phyloP scores from a whole-genome alignment of 345 rosid genomes.

The Pistacia vera region DNA sequence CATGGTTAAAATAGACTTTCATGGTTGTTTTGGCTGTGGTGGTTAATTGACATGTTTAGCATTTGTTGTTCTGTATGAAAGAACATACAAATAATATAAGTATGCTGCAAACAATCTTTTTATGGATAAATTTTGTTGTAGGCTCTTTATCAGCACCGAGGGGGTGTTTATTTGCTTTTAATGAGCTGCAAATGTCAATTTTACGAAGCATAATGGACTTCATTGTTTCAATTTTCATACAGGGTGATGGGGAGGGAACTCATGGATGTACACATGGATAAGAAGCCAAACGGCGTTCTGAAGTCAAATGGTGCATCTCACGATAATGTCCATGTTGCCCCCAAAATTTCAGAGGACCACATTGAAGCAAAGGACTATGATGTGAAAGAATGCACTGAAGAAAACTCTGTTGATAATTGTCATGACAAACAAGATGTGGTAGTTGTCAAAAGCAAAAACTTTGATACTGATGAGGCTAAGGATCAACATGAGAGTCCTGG shows the following conservation, averaged over 20 bases:
- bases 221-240: constrained; percentile 17
- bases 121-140: neutral
- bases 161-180: neutral
- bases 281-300: constrained; percentile 49
- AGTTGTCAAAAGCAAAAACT: constrained; percentile 40
- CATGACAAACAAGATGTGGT: constrained; percentile 41
- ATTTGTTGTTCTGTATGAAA: neutral
- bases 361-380: constrained; percentile 49
- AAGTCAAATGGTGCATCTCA: constrained; percentile 35
- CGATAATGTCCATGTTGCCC: constrained; percentile 47
- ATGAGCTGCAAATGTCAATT: constrained; percentile 3
- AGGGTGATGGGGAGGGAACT: constrained; percentile 88
- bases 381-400: constrained; percentile 55
- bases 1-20: neutral
- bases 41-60: neutral
- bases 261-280: constrained; percentile 58
- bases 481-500: constrained; percentile 35
- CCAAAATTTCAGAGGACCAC: constrained; percentile 46
- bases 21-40: constrained; percentile 6
- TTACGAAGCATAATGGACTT: constrained; percentile 18
- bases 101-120: neutral
- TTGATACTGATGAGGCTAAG: constrained; percentile 25
- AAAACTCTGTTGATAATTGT: constrained; percentile 41
- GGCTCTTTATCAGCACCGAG: neutral
- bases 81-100: neutral